These are phyloP conservation scores for Rauvolfia tetraphylla DNA, from an alignment of 257 asterid species.

Conservation along the genomic window DNA sequence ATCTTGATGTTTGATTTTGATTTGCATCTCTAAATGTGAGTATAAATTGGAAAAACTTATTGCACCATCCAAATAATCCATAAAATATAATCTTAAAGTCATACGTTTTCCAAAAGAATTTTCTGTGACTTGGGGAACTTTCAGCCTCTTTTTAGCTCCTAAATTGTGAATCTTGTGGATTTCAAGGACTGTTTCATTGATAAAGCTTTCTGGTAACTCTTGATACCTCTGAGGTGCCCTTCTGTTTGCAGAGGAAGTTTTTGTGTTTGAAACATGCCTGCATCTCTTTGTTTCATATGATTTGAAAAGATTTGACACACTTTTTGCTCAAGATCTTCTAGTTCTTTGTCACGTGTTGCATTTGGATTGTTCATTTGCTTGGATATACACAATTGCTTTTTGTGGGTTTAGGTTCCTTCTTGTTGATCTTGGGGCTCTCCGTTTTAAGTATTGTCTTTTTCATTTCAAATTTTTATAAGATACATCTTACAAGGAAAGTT, in stretches of 20 bases:
- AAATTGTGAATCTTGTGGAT: not conserved
- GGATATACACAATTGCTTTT: not conserved
- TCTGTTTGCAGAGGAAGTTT: too few species aligned
- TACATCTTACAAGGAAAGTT: slow-evolving; percentile 11
- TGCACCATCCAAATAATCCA: not conserved
- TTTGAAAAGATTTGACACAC: too few species aligned
- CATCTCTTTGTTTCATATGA: too few species aligned
- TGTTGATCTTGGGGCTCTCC: not conserved
- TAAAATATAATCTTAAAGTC: not conserved
- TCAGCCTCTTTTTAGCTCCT: not conserved
- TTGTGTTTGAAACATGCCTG: too few species aligned
- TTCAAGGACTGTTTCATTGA: not conserved
- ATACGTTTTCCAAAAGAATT: not conserved
- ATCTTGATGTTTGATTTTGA: not conserved
- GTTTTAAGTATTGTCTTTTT: not conserved
- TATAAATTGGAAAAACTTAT: not conserved
- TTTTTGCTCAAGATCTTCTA: not conserved
- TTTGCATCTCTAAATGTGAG: not conserved
- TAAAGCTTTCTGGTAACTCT: not conserved
- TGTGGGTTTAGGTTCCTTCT: not conserved
- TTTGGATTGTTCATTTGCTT: not conserved
- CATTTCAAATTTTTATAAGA: not conserved
- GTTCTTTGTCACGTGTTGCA: not conserved
- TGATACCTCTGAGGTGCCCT: not conserved
- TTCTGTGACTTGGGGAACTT: not conserved